Base-by-base conservation (phyloP, 2,329 filamentous ascomycete genomes). In the Kalmusia sp. region DNA sequence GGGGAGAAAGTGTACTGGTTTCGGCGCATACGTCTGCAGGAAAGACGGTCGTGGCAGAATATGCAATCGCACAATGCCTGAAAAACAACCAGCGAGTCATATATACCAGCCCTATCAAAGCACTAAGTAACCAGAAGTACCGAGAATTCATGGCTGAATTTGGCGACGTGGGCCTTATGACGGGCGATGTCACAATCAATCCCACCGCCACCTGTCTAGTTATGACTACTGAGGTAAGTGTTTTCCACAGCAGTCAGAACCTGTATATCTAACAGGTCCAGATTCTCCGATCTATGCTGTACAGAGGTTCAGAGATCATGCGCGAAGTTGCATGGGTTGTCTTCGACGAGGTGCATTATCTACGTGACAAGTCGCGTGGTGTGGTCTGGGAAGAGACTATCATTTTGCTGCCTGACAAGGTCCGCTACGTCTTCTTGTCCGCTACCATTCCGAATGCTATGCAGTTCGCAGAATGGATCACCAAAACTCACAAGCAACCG, bases 381-480 rank as follows among this genome's bases (percentile, higher is more conserved):
- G 95, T 99, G 0, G 95, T 99, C 2, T 99, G 95, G 95, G 95
- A 99, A 75, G 95, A 99, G 80, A 98, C 95, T 33, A 98, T 99
- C 71, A 99, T 99, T 68, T 83, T 99, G 62, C 82, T 99, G 25
- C 95, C 95, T 3, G 95, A 99, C 80, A 98, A 99, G 83, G 96
- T 99, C 63, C 90, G 92, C 78, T 99, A 98, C 70, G 96, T 99
- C 51, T 99, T 99, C 77, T 80, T 99, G 55, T 99, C 96, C 27
- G 95, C 95, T 58, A 99, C 96, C 2, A 99, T 99, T 58, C 95
- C 95, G 49, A 99, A 99, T 71, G 93, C 95, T 47, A 97, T 98
- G 85, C 95, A 99, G 75, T 99, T 99, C 68, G 95, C 95, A 64
- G 93, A 99, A 75, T 99, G 95, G 95, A 96, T 99, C 67, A 92